Evolutionary conservation across 305 asterid genomes (phyloP), one percentile per base, ranked within the genome.

Genomic region (Fraxinus baroniana): DNA sequence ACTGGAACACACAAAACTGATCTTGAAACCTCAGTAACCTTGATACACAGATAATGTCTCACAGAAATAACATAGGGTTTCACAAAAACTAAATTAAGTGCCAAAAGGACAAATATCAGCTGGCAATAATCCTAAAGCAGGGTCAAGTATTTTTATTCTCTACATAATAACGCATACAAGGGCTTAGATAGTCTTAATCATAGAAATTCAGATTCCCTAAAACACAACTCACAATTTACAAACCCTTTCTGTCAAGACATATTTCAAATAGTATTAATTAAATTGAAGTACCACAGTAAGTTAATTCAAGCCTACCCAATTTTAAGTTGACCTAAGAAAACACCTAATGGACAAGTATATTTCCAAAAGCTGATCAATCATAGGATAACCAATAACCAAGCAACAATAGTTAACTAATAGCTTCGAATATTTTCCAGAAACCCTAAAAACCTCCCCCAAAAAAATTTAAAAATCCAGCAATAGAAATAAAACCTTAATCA

Each of bases 401-500:
- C 60, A 82, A 49, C 37, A 5, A 26, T 49, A 76, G 76, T 70
- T 70, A 70, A 32, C 44, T 13, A 30, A 17, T 30, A 70, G 44
- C 24, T 26, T 62, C 76, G 20, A 79, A 52, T 13, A 24, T 26
- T 20, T 75, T n/a, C 3, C 41, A 70, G 76, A 70, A 79, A 39
- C 55, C 46, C 62, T 68, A 57, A 52, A 66, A 5, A 30, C 24
- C 64, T 37, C 26, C 76, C 28, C 32, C 75, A 3, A 12, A 15
- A 78, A 28, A 73, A 74, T 1, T 41, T 4, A 22, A 39, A 68
- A 80, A n/a, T 17, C 39, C 83, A 24, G 33, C 28, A 70, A 81
- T 28, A 15, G 18, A 5, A 15, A 41, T 62, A 81, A 64, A 17
- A 89, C 90, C 89, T 89, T 89, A 17, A 89, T 86, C 87, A 89